phyloP scores from a whole-genome alignment of 768 basidiomycete genomes.

The Pulveroboletus sp. region DNA sequence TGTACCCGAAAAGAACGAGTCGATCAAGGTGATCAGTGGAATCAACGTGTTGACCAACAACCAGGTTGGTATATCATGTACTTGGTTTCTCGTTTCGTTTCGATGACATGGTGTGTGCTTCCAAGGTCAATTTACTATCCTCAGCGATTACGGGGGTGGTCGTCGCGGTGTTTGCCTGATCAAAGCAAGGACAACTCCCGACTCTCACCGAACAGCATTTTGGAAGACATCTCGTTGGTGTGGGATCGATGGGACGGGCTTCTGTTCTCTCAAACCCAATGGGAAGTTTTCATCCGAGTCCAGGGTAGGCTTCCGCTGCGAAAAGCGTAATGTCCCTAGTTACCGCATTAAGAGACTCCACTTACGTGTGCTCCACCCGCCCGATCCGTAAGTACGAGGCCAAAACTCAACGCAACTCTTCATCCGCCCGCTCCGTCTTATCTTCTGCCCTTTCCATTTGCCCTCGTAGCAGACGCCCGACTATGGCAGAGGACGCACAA shows the following conservation, averaged over 20 bases:
- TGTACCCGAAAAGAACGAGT: constrained; percentile 33
- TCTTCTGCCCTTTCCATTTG: not conserved
- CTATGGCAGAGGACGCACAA: constrained; percentile 18
- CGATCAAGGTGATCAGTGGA: constrained; percentile 59
- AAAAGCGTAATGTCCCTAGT: constrained; percentile 1
- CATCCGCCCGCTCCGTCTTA: not conserved
- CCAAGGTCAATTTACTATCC: constrained; percentile 43
- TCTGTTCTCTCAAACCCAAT: constrained; percentile 3
- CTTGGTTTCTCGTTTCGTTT: not conserved
- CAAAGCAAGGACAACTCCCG: not conserved
- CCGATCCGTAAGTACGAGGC: constrained; percentile 5
- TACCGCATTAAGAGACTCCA: constrained; percentile 21
- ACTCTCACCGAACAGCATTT: not conserved
- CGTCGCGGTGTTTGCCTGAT: constrained; percentile 34
- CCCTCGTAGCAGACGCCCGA: constrained; percentile 1
- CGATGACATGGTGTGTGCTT: constrained; percentile 1
- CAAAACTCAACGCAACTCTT: constrained; percentile 5
- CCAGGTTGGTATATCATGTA: constrained; percentile 46
- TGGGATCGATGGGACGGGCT: not conserved
- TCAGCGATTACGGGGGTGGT: constrained; percentile 35
- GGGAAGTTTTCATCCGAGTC: not conserved
- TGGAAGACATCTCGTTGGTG: not conserved
- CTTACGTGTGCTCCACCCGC: constrained; percentile 14
- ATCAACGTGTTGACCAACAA: constrained; percentile 75
- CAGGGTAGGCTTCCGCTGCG: not conserved